Evolutionary conservation across 2,329 filamentous ascomycete genomes (phyloP).

Genomic region (Coniella lustricola): DNA sequence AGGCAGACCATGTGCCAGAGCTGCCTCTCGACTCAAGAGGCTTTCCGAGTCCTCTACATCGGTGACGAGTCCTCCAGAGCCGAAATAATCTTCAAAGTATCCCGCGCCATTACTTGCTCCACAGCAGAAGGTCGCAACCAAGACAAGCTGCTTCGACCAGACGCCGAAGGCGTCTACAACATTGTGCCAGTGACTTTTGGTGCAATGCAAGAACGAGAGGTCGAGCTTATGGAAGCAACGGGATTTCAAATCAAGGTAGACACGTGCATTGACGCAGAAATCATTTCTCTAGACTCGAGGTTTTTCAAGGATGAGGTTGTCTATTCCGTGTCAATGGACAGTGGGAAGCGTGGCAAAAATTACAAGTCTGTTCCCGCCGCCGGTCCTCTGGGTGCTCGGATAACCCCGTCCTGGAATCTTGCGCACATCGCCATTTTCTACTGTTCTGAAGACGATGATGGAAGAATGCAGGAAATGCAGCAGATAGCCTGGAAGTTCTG

Average conservation of each 20-base stretch:
- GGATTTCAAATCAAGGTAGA: conserved; percentile 45
- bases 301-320: conserved; percentile 23
- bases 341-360: conserved; percentile 30
- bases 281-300: conserved; percentile 21
- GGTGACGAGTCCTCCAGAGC: conserved; percentile 34
- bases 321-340: conserved; percentile 34
- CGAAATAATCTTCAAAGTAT: conserved; percentile 39
- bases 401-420: conserved; percentile 38
- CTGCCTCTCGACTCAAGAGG: conserved; percentile 37
- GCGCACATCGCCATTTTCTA: conserved; percentile 45
- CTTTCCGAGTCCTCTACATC: conserved; percentile 42
- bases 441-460: conserved; percentile 36
- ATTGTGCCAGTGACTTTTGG: conserved; percentile 45
- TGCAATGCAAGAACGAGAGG: conserved; percentile 36
- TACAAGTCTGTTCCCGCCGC: conserved; percentile 29
- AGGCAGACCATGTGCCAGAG: conserved; percentile 42
- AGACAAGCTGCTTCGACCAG: conserved; percentile 23
- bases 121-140: conserved; percentile 25
- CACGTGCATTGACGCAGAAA: conserved; percentile 36
- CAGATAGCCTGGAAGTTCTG: conserved; percentile 39
- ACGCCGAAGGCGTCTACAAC: conserved; percentile 40
- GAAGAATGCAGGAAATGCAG: conserved; percentile 30
- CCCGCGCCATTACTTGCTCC: conserved; percentile 39
- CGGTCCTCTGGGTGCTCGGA: conserved; percentile 26
- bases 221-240: conserved; percentile 45